Conservation (phyloP, 805 yeast genomes). For the Spathaspora passalidarum region DNA sequence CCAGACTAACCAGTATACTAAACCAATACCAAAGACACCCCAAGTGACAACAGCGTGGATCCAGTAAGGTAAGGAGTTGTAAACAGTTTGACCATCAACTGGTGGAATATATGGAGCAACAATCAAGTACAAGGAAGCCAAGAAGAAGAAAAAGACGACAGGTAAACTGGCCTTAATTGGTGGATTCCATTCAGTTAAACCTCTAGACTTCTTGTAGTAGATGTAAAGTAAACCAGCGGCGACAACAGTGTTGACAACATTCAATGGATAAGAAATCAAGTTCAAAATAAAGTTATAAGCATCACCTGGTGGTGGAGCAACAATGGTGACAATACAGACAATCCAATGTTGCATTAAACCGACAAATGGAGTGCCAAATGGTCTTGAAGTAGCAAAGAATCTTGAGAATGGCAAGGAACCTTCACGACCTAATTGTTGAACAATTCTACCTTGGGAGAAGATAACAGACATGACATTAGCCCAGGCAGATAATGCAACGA, state of each 20-base stretch:
- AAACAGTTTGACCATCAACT: conserved; percentile 59
- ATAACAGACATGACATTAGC: conserved; percentile 82
- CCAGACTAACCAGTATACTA: conserved; percentile 66
- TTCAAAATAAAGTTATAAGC: conserved; percentile 81
- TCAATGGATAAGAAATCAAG: conserved; percentile 77
- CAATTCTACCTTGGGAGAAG: conserved; percentile 76
- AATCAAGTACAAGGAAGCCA: conserved; percentile 64
- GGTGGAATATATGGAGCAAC: conserved; percentile 84
- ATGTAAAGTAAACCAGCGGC: conserved; percentile 61
- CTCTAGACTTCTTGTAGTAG: conserved; percentile 49
- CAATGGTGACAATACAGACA: conserved; percentile 66
- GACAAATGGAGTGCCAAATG: conserved; percentile 69
- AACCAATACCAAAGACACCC: conserved; percentile 68
- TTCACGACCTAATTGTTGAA: conserved; percentile 80
- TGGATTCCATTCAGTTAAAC: conserved; percentile 61
- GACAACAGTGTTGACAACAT: conserved; percentile 66
- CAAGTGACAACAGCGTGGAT: conserved; percentile 80
- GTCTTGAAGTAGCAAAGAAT: conserved; percentile 67
- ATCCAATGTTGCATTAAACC: conserved; percentile 77
- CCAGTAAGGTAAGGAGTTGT: conserved; percentile 70
- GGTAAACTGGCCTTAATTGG: conserved; percentile 65
- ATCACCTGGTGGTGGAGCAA: conserved; percentile 79
- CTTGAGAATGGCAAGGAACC: conserved; percentile 73
- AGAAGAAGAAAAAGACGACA: conserved; percentile 60
- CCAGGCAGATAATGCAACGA: conserved; percentile 76